Evolutionary conservation across 192 early-diverging fungal genomes (phyloP).

Genomic region (Umbelopsis sp.): DNA sequence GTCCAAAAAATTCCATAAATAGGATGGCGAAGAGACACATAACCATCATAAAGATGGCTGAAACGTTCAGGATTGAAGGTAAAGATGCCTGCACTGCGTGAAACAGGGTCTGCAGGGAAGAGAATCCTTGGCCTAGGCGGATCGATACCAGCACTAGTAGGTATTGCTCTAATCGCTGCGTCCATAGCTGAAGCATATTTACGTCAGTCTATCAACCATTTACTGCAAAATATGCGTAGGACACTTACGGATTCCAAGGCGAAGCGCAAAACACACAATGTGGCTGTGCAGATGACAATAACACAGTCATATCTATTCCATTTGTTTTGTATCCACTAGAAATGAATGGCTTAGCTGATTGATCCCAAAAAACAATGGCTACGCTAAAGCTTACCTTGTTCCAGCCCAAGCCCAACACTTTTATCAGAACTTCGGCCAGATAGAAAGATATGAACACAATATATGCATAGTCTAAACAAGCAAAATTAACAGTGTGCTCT

Average conservation of each 20-base stretch:
- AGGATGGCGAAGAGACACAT: constrained; percentile 54
- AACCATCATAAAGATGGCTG: constrained; percentile 37
- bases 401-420: constrained; percentile 51
- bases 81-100: constrained; percentile 35
- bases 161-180: constrained; percentile 34
- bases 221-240: neutral
- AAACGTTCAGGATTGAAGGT: constrained; percentile 37
- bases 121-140: constrained; percentile 34
- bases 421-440: constrained; percentile 47
- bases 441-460: constrained; percentile 43
- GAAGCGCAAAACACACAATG: constrained; percentile 30
- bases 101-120: constrained; percentile 32
- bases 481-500: no score
- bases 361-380: neutral
- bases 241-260: constrained; percentile 19
- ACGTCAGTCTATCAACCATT: neutral
- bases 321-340: constrained; percentile 36
- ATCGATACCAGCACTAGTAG: constrained; percentile 35
- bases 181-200: constrained; percentile 24
- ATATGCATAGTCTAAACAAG: constrained; percentile 41
- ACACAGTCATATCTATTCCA: constrained; percentile 38
- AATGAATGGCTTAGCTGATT: neutral
- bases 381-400: constrained; percentile 26
- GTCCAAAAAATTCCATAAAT: constrained; percentile 61
- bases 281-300: constrained; percentile 28